These are phyloP conservation scores for Thalassiosira hispida DNA, from an alignment of 352 stramenopile species.

Conservation along the genomic window DNA sequence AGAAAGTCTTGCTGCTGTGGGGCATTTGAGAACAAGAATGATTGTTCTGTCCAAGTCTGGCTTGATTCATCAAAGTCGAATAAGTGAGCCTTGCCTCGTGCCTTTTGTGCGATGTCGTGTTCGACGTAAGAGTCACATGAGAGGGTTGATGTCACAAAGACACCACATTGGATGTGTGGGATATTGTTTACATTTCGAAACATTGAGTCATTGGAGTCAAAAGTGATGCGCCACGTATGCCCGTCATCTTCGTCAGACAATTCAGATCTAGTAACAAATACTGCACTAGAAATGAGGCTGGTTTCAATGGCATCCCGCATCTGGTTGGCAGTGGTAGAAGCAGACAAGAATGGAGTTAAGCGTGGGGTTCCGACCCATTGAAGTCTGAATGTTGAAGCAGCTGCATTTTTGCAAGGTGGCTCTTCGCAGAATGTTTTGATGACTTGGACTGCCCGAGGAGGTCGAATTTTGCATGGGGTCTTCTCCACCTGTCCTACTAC, in stretches of 20 bases:
- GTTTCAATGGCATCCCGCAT: conserved; percentile 53
- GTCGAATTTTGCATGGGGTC: conserved; percentile 33
- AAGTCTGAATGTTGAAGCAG: conserved; percentile 42
- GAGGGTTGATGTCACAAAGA: conserved; percentile 47
- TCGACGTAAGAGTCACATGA: conserved; percentile 43
- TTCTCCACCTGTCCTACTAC: conserved; percentile 71
- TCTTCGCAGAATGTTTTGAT: conserved; percentile 54
- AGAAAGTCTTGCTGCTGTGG: conserved; percentile 91
- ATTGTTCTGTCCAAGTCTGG: conserved; percentile 90
- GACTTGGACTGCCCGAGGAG: conserved; percentile 66
- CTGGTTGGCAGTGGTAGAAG: conserved; percentile 44
- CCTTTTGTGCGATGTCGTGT: conserved; percentile 33
- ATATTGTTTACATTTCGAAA: conserved; percentile 43
- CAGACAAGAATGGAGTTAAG: conserved; percentile 41
- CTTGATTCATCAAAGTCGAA: conserved; percentile 72
- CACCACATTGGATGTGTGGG: conserved; percentile 43
- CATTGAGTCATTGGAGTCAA: conserved; percentile 49
- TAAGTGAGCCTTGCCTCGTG: conserved; percentile 81
- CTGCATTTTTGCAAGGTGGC: conserved; percentile 29
- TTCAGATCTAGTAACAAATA: conserved; percentile 53
- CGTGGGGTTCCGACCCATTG: conserved; percentile 27
- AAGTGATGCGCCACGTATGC: conserved; percentile 58
- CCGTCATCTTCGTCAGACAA: conserved; percentile 50
- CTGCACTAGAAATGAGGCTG: conserved; percentile 36
- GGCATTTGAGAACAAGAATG: conserved; percentile 89